Evolutionary conservation across 306 rosid genomes (phyloP), one percentile per base, ranked within the genome.

Genomic region (Prunus dulcis): DNA sequence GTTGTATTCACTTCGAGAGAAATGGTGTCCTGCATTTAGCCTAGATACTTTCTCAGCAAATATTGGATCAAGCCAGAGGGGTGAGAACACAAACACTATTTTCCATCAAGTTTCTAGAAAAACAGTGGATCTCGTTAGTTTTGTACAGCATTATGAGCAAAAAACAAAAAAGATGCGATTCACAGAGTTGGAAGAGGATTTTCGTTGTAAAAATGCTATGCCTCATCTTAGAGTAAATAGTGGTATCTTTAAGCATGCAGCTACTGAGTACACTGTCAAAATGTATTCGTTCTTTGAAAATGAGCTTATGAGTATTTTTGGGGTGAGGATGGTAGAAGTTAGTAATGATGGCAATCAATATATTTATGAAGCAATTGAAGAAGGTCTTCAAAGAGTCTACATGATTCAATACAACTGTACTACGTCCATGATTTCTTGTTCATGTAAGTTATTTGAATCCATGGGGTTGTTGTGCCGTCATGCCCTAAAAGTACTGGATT

Each of bases 391-490:
- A 51, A 73, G 75, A 28, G 69, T 55, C 27, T 41, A 63, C 19
- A 72, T 30, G n/a, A 76, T 79, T 19, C 61, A 69, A 19, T 73
- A 64, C 45, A 76, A 65, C 38, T 56, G 60, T 13, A 17, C 50
- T 6, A 52, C 34, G 17, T 28, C 61, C 17, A 17, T 45, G 8
- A 46, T 73, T 38, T 43, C 63, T n/a, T 79, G 82, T 56, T 72
- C 78, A n/a, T 79, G 82, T 5, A 62, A 69, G n/a, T 72, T 64
- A 56, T 79, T 72, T 22, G 74, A 79, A 28, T 53, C 74, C 2
- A 43, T 65, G 34, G 78, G 78, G 2, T 51, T 72, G 50, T 73
- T 79, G 65, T 79, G 82, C 56, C 58, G 82, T 32, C 82, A 79
- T 79, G 69, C 78, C 9, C 23, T 79, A 10, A 79, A 67, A 61